Conservation (phyloP, 768 basidiomycete species). For the Russula lepida region DNA sequence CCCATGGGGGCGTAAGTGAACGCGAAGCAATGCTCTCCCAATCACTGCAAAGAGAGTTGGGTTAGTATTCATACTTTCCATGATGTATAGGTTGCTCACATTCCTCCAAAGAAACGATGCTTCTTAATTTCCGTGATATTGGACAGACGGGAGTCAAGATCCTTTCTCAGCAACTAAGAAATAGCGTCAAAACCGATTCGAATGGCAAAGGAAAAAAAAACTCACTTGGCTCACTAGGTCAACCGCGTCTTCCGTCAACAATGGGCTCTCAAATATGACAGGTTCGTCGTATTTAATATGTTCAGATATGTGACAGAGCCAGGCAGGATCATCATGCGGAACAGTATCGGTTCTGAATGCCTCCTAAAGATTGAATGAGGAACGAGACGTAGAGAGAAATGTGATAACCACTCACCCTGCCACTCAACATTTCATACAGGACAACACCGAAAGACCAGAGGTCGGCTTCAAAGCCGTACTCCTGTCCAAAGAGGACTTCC, state of each 20-base stretch:
- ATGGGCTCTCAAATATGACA: neutral
- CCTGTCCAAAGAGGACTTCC: conserved; percentile 3
- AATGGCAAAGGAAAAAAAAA: too few species aligned
- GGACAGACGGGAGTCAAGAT: neutral
- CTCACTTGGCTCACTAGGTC: conserved; percentile 7
- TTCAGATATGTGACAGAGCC: neutral
- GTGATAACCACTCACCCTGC: neutral
- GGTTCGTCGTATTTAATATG: conserved; percentile 4
- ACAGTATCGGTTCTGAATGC: conserved; percentile 5
- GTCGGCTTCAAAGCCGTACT: conserved; percentile 16
- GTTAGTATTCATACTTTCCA: neutral
- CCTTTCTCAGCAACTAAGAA: neutral
- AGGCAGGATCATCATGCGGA: neutral
- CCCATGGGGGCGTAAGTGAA: conserved; percentile 9
- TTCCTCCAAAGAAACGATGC: conserved; percentile 2
- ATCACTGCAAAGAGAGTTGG: neutral
- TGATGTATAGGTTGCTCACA: neutral
- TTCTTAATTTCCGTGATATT: conserved; percentile 1
- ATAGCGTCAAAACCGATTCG: neutral
- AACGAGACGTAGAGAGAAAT: neutral
- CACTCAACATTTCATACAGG: conserved; percentile 15
- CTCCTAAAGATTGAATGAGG: neutral
- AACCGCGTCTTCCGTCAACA: conserved; percentile 8
- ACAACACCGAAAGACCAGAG: conserved; percentile 19
- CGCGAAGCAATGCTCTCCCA: conserved; percentile 7